Evolutionary conservation across 495 filamentous ascomycete genomes (phyloP), one percentile per base, ranked within the genome.

Genomic region (Beverwykella pulmonaria): DNA sequence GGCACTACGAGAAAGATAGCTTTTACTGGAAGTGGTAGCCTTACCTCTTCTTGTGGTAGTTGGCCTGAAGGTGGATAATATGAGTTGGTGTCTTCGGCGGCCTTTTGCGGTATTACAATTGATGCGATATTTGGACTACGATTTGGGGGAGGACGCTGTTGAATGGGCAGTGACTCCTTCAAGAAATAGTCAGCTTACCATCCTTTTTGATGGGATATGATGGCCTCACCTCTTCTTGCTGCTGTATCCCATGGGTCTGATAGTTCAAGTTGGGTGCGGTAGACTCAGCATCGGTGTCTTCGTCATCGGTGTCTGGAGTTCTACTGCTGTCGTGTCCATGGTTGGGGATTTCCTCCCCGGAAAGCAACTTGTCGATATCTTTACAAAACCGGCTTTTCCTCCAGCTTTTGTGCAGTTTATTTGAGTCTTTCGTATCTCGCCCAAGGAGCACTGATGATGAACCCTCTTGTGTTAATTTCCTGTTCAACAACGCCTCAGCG

Each of bases 381-480:
- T 66, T 73, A 25, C 61, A 68, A n/a, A 74, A 63, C 8, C 61
- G 60, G 48, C 68, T 71, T 53, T 64, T 65, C 15, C 74, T 53
- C 75, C 75, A 78, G 23, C n/a, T 66, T 27, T 70, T 72, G 49
- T 76, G 72, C 2, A 78, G 55, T 29, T 39, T 63, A 30, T 76
- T 67, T 1, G 75, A 67, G 0, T 58, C 62, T 1, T 57, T 66
- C 12, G 65, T 36, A 36, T 76, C 73, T 32, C 68, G 71, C 10
- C 66, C 65, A 23, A 65, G 39, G 4, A 78, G 55, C 2, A 69
- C 32, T 0, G 55, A 54, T 0, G 63, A 63, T 59, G 60, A 19
- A 48, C 61, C 55, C 36, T 70, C 67, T 44, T 49, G 47, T 7
- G 41, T 25, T 12, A 70, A 29, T 39, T 65, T 65, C 30, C 29